Evolutionary conservation across 371 early-diverging fungal species (phyloP).

Genomic region (Blastocladiella emersonii): DNA sequence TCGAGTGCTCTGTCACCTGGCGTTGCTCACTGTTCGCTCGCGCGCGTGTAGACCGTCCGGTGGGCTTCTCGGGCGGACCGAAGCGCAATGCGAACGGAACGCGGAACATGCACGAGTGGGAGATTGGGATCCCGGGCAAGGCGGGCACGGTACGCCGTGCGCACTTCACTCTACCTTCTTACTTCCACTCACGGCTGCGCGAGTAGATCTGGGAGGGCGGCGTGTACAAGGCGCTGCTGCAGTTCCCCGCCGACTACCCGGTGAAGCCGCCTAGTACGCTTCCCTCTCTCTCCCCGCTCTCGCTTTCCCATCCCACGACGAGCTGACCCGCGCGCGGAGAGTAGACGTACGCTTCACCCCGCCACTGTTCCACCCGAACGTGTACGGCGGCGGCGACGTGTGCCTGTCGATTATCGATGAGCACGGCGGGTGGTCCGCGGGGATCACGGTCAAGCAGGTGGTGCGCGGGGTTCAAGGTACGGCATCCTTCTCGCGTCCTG

Average conservation of each 20-base stretch:
- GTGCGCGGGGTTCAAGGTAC: slow-evolving; percentile 61
- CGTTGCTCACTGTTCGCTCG: not conserved
- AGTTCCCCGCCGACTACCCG: slow-evolving; percentile 80
- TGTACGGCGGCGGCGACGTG: slow-evolving; percentile 97
- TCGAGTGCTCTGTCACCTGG: not conserved
- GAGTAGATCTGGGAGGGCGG: slow-evolving; percentile 81
- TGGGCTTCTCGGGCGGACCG: slow-evolving; percentile 49
- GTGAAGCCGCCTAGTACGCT: slow-evolving; percentile 24
- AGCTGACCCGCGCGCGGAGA: too few species aligned
- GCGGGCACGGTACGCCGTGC: slow-evolving; percentile 17
- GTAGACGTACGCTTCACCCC: slow-evolving; percentile 60
- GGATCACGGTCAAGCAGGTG: slow-evolving; percentile 95
- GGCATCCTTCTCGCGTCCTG: not conserved
- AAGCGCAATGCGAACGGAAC: slow-evolving; percentile 64
- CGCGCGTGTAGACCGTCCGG: not conserved
- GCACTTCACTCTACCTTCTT: not conserved
- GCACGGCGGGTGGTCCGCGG: slow-evolving; percentile 95
- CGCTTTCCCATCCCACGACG: not conserved
- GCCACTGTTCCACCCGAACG: slow-evolving; percentile 95
- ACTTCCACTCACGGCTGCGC: not conserved
- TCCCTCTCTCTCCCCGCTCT: not conserved
- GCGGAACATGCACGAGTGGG: slow-evolving; percentile 79
- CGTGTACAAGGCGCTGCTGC: slow-evolving; percentile 76
- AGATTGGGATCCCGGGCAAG: slow-evolving; percentile 90
- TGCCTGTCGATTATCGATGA: slow-evolving; percentile 97